Percentiles rank a stretch among this genome's conserved stretches.
Conservation (phyloP, 2,329 filamentous ascomycete genomes). For the Talaromyces sp. region DNA sequence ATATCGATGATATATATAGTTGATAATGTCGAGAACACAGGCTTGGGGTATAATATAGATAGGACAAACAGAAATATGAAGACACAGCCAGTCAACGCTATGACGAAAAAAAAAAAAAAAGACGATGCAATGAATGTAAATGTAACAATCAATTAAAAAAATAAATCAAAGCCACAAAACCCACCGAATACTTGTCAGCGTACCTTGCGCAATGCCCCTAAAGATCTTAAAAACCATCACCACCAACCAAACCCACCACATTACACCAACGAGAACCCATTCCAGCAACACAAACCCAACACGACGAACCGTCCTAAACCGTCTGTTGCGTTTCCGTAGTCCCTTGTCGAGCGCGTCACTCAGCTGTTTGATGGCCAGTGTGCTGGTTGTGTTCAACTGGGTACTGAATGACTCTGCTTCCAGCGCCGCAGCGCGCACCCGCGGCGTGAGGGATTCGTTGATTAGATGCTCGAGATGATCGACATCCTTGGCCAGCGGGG, state of each 20-base stretch:
- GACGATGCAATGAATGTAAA: background rate
- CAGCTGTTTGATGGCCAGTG: constrained; percentile 74
- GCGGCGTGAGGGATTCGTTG: constrained; percentile 47
- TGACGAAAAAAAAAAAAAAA: background rate
- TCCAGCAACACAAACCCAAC: constrained; percentile 78
- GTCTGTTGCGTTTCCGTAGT: constrained; percentile 66
- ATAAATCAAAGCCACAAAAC: constrained; percentile 67
- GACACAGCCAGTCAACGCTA: background rate
- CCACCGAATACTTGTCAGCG: constrained; percentile 65
- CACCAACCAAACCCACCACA: constrained; percentile 93
- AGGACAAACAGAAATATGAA: background rate
- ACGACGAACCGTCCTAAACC: constrained; percentile 70
- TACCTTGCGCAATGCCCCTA: constrained; percentile 57
- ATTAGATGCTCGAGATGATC: constrained; percentile 42
- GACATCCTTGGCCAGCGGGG: constrained; percentile 40
- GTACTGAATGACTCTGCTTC: constrained; percentile 73
- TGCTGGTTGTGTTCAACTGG: constrained; percentile 70
- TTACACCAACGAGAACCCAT: constrained; percentile 79
- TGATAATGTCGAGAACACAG: background rate
- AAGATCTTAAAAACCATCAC: constrained; percentile 70
- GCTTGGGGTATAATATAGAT: background rate
- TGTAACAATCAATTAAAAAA: background rate
- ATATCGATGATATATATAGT: background rate
- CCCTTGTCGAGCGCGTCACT: constrained; percentile 66
- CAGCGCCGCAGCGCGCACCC: constrained; percentile 66